Evolutionary conservation across 2,329 filamentous ascomycete genomes (phyloP), one percentile per base, ranked within the genome.

Genomic region (Xylaria sp.): DNA sequence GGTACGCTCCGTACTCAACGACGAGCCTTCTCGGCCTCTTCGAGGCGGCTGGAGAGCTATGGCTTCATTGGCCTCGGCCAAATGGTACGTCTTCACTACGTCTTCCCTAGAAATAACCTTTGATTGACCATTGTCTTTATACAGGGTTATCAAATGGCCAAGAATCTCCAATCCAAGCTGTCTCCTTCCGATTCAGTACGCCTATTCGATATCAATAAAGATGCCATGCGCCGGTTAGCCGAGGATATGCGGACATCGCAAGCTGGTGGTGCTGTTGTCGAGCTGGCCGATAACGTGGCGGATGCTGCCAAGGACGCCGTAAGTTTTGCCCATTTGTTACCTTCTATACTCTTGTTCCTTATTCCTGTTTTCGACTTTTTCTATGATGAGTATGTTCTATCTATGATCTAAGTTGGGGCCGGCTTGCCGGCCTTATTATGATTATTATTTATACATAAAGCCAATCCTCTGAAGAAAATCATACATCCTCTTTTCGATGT

Each of bases 321-420:
- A 83, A 59, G 72, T 76, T 63, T 67, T 32, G 75, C 28, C 28
- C 28, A 28, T 28, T 28, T 56, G 1, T 32, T 44, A 13, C 39
- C 2, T 6, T 75, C 77, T 3, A 65, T 73, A 23, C 58, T 58
- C 63, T n/a, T 25, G 23, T 25, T 25, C 23, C 41, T n/a, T n/a
- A 18, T 46, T 8, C 41, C 41, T 46, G 57, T n/a, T 23, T 23
- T 50, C 39, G 12, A 63, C 18, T 54, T 63, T 75, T 79, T 72
- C 77, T 65, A 78, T 81, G 78, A 80, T 81, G 79, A 79, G 66
- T 54, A 69, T 70, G 75, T 81, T 80, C 78, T 78, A 83, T 86
- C 81, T 84, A 90, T 91, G 89, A 91, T 91, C 89, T 91, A 92
- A 92, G 89, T 91, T 90, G 89, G 89, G 87, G 81, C 82, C 83